Conservation (phyloP, 2,329 filamentous ascomycete genomes). For the Lachnellula cervina region DNA sequence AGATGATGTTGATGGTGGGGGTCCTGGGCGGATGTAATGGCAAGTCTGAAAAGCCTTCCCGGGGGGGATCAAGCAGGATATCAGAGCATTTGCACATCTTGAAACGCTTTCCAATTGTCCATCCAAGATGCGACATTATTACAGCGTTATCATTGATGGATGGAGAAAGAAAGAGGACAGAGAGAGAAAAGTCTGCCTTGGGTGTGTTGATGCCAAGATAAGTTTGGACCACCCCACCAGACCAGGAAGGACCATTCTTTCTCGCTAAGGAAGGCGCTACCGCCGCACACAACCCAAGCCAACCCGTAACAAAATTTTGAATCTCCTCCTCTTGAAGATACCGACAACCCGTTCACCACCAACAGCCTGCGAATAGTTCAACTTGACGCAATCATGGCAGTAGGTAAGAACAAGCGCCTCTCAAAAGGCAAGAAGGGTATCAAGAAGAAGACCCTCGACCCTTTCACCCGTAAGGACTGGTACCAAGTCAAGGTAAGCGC, state of each 20-base stretch:
- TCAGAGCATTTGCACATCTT: too few species aligned
- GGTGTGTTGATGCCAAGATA: neutral
- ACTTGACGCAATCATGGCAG: slow-evolving; percentile 68
- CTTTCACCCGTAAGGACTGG: slow-evolving; percentile 99
- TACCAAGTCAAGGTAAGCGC: slow-evolving; percentile 83
- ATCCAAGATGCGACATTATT: too few species aligned
- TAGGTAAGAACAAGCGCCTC: slow-evolving; percentile 99
- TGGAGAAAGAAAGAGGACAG: too few species aligned
- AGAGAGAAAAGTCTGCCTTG: too few species aligned
- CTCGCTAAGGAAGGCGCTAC: neutral
- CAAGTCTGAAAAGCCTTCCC: too few species aligned
- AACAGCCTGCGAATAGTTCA: slow-evolving; percentile 29
- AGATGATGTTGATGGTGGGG: too few species aligned
- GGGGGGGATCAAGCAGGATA: too few species aligned
- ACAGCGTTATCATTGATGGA: too few species aligned
- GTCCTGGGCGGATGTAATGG: too few species aligned
- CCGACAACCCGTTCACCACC: slow-evolving; percentile 14
- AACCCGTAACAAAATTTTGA: slow-evolving; percentile 3
- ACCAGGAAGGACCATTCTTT: neutral
- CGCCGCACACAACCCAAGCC: neutral
- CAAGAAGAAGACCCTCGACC: slow-evolving; percentile 98
- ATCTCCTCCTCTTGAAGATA: slow-evolving; percentile 2
- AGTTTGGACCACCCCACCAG: too few species aligned
- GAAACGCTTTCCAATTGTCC: too few species aligned
- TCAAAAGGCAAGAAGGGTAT: slow-evolving; percentile 99